Percentiles rank a stretch among this genome's conserved stretches.
Conservation (phyloP, 331 rosid genomes). For the Saraca asoca region DNA sequence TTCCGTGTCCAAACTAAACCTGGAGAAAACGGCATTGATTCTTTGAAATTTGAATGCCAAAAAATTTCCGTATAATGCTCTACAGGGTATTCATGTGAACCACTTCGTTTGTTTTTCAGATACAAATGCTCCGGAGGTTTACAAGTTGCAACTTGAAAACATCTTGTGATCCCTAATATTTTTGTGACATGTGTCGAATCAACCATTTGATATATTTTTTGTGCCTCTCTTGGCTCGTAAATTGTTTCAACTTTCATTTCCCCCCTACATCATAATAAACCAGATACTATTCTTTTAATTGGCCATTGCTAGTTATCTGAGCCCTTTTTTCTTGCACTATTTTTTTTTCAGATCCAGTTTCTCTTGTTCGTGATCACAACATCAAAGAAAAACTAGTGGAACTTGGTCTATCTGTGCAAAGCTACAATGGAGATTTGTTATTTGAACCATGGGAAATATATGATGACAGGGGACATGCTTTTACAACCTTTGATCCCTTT, state of each 20-base stretch:
- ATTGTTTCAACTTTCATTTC: no score
- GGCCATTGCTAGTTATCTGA: constrained; percentile 25
- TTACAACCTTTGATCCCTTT: constrained; percentile 69
- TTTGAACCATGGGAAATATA: constrained; percentile 86
- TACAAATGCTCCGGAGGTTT: neutral
- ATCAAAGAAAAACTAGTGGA: constrained; percentile 78
- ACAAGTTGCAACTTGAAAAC: constrained; percentile 12
- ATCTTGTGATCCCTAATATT: neutral
- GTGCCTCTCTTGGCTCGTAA: no score
- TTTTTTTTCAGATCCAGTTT: constrained; percentile 70
- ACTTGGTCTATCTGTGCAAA: constrained; percentile 75
- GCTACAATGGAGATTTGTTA: constrained; percentile 86
- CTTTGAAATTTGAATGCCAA: neutral
- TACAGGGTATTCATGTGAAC: neutral
- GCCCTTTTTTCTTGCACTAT: constrained; percentile 3
- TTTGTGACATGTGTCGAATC: no score
- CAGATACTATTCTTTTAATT: neutral
- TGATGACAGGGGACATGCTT: constrained; percentile 68
- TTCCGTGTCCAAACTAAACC: neutral
- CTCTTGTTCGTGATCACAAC: constrained; percentile 75
- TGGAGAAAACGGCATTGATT: constrained; percentile 4
- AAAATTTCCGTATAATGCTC: neutral
- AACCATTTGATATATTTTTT: no score
- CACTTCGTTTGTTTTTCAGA: neutral
- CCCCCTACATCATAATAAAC: constrained; percentile 6